Base-by-base conservation (phyloP, 2,329 filamentous ascomycete species). In the Septoria petroselini region DNA sequence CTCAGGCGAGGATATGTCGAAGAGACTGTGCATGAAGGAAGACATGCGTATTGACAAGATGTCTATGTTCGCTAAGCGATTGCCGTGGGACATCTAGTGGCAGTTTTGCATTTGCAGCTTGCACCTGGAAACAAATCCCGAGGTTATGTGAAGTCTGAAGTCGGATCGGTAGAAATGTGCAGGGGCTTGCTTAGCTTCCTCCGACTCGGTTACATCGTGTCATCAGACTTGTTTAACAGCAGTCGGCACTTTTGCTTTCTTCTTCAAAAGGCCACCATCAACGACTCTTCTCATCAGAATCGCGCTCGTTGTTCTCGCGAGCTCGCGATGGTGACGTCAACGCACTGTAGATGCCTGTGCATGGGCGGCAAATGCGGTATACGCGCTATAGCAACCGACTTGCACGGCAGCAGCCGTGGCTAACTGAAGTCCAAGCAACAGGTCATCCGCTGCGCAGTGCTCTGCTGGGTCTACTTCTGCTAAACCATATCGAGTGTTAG, bases 151-250 rank as follows among this genome's bases (percentile, higher is more conserved):
- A n/a, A 44, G 18, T 14, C 30, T 23, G 30, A 7, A 14, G 18
- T 12, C 19, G 31, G n/a, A n/a, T n/a, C n/a, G n/a, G n/a, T n/a
- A n/a, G n/a, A n/a, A n/a, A 6, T n/a, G 11, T 43, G 27, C 27
- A 44, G 41, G 41, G 41, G 35, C 15, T 11, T 7, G 12, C 31
- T n/a, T 30, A 18, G 18, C 4, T 29, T 12, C 7, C 12, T 15
- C 38, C 42, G 42, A 45, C 42, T 45, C 42, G 42, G 21, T 14
- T 15, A 29, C n/a, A 17, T 17, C 19, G 27, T 45, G 42, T 45
- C 42, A n/a, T n/a, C n/a, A n/a, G n/a, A n/a, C n/a, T n/a, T n/a
- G n/a, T n/a, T n/a, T n/a, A n/a, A n/a, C n/a, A n/a, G n/a, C n/a
- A n/a, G n/a, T n/a, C n/a, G n/a, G n/a, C n/a, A n/a, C n/a, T n/a